Base-by-base conservation (phyloP, 2,329 filamentous ascomycete species). In the Tolypocladium nubicola region DNA sequence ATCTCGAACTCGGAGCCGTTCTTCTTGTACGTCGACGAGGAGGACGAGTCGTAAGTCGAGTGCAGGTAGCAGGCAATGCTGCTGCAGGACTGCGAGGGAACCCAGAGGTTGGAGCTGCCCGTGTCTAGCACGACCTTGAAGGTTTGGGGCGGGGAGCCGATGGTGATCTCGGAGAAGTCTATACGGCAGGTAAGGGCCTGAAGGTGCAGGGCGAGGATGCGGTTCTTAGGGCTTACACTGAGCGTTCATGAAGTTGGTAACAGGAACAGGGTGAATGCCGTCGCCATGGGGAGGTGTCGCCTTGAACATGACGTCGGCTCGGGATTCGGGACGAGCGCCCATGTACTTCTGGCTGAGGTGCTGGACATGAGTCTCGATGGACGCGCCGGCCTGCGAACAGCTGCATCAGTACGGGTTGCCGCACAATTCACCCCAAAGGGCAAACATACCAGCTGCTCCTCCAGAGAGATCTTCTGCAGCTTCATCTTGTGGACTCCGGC, bases 91-190 rank as follows among this genome's bases (percentile, higher is more conserved):
- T 84, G 80, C 30, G 92, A 96, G 43, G 95, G 95, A 60, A 99
- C 92, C 95, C 95, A 99, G 62, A 99, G 84, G 81, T 99, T 99
- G 73, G 94, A 97, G 82, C 91, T 97, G 68, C 94, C 94, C 35
- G 94, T 99, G 75, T 99, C 94, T 63, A 99, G 87, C 63, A 99
- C 88, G 65, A 99, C 95, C 84, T 99, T 99, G 86, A 99, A 99
- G 65, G 78, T 82, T 79, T 99, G 94, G 39, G 94, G 87, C 63
- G 94, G 94, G 53, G 87, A 93, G 63, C 94, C 94, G 72, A 99
- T 84, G 66, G 85, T 83, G 73, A 99, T 97, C 75, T 97, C 91
- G 65, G 93, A 95, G 84, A 96, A 99, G 81, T 99, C 92, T 95
- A 60, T 95, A 60, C 13, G 6, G 13, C 5, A 47, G 14, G 23